phyloP scores from a whole-genome alignment of 352 stramenopile species.

The Blastocystis sp. region DNA sequence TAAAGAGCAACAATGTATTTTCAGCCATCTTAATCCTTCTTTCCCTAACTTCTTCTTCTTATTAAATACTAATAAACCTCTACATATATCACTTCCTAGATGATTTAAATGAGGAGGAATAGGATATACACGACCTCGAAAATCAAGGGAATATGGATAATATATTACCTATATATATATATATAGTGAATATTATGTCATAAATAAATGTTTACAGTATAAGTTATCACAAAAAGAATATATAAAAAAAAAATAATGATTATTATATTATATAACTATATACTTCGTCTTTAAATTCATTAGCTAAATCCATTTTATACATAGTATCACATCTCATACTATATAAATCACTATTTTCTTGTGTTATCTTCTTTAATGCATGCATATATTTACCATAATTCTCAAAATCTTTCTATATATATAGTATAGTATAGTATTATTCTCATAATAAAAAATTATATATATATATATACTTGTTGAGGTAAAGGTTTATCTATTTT shows the following conservation, averaged over 20 bases:
- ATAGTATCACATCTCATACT: conserved; percentile 75
- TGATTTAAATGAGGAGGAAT: conserved; percentile 94
- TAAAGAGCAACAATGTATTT: conserved; percentile 74
- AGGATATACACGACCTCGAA: conserved; percentile 87
- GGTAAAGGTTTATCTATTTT: conserved; percentile 51
- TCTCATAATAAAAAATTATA: conserved; percentile 46
- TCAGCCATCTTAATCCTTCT: conserved; percentile 84
- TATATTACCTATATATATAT: conserved; percentile 78
- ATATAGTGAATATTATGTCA: too few species aligned
- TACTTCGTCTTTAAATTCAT: conserved; percentile 77
- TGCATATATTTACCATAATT: conserved; percentile 43
- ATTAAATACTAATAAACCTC: conserved; percentile 78
- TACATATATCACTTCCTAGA: conserved; percentile 87
- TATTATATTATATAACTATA: not conserved
- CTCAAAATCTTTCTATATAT: conserved; percentile 53
- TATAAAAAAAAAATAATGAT: too few species aligned
- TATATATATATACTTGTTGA: conserved; percentile 36
- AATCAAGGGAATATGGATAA: conserved; percentile 98
- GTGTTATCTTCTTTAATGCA: conserved; percentile 21
- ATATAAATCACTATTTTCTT: conserved; percentile 58
- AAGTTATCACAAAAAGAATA: too few species aligned
- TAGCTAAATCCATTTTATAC: conserved; percentile 78
- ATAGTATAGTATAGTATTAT: too few species aligned
- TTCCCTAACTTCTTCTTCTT: conserved; percentile 74
- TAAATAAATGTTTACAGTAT: too few species aligned